Conservation (phyloP, 257 asterid species). For the Parsonsia alboflavescens region DNA sequence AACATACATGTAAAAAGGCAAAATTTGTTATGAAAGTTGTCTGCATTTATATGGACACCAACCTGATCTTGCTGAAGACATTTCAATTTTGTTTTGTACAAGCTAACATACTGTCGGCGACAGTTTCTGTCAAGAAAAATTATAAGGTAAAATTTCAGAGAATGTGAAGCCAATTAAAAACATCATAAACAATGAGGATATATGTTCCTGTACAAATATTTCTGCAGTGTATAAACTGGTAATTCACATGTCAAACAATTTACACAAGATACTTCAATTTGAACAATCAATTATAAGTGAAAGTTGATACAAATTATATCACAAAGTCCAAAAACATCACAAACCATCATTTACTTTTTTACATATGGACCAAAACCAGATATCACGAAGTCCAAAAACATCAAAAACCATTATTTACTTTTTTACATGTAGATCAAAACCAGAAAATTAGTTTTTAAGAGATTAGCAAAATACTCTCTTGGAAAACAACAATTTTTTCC, state of each 20-base stretch:
- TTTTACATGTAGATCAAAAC: neutral
- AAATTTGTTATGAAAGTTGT: neutral
- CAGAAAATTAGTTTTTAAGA: neutral
- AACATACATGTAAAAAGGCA: neutral
- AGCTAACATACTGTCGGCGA: slow-evolving; percentile 74
- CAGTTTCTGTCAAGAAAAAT: slow-evolving; percentile 44
- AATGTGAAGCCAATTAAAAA: neutral
- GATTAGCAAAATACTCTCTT: neutral
- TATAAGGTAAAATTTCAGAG: slow-evolving; percentile 14
- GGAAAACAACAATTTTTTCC: neutral
- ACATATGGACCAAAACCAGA: neutral
- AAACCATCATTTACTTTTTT: neutral
- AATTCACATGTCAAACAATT: neutral
- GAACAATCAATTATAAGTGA: neutral
- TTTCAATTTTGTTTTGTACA: slow-evolving; percentile 82
- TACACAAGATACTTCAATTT: too few relatives aligned
- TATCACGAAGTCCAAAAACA: neutral
- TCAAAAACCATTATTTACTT: neutral
- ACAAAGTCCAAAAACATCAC: too few relatives aligned
- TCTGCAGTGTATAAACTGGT: neutral
- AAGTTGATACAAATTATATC: neutral
- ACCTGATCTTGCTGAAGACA: slow-evolving; percentile 84
- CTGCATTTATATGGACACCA: slow-evolving; percentile 20
- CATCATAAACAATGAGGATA: neutral
- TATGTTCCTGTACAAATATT: neutral